Percentiles rank a stretch among this genome's conserved stretches.
These are phyloP conservation scores for Ramularia endophylla DNA, from an alignment of 2,329 filamentous ascomycete species.

Conservation along the genomic window DNA sequence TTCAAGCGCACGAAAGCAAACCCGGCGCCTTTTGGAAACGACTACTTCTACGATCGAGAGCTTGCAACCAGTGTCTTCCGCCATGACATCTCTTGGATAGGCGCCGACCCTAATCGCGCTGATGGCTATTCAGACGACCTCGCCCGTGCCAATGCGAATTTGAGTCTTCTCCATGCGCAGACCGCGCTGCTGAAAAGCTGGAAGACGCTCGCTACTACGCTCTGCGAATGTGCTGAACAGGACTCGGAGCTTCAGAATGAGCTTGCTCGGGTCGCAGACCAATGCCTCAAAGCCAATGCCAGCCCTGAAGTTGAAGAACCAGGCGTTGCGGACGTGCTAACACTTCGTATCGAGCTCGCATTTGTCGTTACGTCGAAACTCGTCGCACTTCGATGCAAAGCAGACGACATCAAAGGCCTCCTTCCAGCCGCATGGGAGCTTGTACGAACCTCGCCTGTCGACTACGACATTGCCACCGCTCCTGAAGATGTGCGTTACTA, in stretches of 20 bases:
- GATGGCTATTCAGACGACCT: conserved; percentile 79
- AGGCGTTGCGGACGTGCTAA: conserved; percentile 73
- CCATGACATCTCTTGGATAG: conserved; percentile 73
- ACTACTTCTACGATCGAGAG: conserved; percentile 79
- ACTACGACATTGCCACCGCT: conserved; percentile 55
- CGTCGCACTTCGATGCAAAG: conserved; percentile 49
- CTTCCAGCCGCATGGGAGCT: conserved; percentile 57
- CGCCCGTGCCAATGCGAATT: conserved; percentile 77
- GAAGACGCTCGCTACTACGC: conserved; percentile 80
- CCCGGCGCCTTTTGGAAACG: conserved; percentile 52
- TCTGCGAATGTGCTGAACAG: conserved; percentile 58
- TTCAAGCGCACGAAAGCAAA: conserved; percentile 68
- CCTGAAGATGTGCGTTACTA: conserved; percentile 64
- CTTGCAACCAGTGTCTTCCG: conserved; percentile 69
- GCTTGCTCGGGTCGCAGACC: conserved; percentile 67
- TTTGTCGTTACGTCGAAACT: conserved; percentile 78
- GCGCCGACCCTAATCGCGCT: conserved; percentile 40
- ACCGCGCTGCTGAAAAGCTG: conserved; percentile 80
- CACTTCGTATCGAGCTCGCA: conserved; percentile 71
- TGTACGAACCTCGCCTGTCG: conserved; percentile 47
- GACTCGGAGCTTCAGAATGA: conserved; percentile 57
- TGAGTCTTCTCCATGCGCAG: conserved; percentile 89
- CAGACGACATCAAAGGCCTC: conserved; percentile 48
- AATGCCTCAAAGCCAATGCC: conserved; percentile 74
- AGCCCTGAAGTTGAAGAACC: conserved; percentile 65